Percentiles rank a stretch among this genome's conserved stretches.
These are phyloP conservation scores for Irpex rosettiformis DNA, from an alignment of 1,284 basidiomycete genomes.

Conservation along the genomic window DNA sequence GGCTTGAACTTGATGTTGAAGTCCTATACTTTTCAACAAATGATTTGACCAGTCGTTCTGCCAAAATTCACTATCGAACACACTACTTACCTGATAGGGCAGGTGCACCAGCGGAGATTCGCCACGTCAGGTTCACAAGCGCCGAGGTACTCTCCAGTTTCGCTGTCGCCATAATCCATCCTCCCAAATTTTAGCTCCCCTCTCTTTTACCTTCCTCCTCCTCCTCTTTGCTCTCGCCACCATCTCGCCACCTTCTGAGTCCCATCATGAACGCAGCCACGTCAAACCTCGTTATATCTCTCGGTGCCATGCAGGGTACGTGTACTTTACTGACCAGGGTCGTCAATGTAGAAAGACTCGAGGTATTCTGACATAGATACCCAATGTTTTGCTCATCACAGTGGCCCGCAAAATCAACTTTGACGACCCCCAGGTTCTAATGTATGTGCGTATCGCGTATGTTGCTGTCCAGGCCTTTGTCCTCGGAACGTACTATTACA, in stretches of 20 bases:
- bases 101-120: background rate
- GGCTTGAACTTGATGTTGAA: no score
- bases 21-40: no score
- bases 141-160: background rate
- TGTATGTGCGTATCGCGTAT: conserved; percentile 85
- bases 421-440: conserved; percentile 82
- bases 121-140: background rate
- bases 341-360: background rate
- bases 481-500: conserved; percentile 74
- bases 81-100: background rate
- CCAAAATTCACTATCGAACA: background rate
- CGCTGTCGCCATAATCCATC: background rate
- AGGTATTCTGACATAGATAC: conserved; percentile 23
- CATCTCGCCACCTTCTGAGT: conserved; percentile 5
- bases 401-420: conserved; percentile 92
- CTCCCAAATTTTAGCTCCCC: background rate
- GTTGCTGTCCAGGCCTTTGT: conserved; percentile 70
- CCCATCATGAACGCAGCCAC: conserved; percentile 39
- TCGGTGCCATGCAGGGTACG: conserved; percentile 87
- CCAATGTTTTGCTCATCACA: conserved; percentile 30
- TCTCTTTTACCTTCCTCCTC: background rate
- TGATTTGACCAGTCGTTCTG: no score
- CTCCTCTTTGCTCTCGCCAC: conserved; percentile 1
- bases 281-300: conserved; percentile 78
- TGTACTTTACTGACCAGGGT: conserved; percentile 8